Base-by-base conservation (phyloP, 83 land plant genomes). In the Diphasiastrum complanatum region DNA sequence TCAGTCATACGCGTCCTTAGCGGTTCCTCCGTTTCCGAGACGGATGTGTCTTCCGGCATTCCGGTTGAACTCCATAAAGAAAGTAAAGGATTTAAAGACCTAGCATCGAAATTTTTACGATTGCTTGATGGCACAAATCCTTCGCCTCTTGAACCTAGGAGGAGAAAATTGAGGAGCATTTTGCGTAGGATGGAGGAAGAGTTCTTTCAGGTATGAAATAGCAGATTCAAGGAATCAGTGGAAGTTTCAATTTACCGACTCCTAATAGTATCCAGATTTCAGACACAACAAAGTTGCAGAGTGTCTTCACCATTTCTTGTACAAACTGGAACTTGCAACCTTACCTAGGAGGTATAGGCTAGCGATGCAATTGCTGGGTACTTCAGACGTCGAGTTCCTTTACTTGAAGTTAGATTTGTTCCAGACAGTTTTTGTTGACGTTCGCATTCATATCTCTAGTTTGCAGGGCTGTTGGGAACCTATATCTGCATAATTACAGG, bases 401-500 rank as follows among this genome's bases (percentile, higher is more conserved):
- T 16, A 10, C 19, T 11, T 30, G 16, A 18, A 3, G 4, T 29
- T 14, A 33, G 29, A 8, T 5, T n/a, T 49, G 60, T 16, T 47
- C 6, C 12, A 20, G 35, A 18, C 50, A 25, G 5, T 3, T 50
- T 33, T 36, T 31, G 50, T 20, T 58, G 45, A 31, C 28, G 30
- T 54, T 56, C 38, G 18, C 79, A 93, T n/a, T n/a, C n/a, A n/a
- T n/a, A n/a, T n/a, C n/a, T n/a, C n/a, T n/a, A n/a, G 99, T 41
- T 73, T 64, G 76, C 79, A 18, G 63, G 78, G 4, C 79, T 83
- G n/a, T 1, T 93, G 28, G 89, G 89, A 37, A 82, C 84, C 64
- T 83, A 76, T 58, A 58, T 84, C 16, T 63, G 78, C 50, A 83
- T 86, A 2, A 82, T 89, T 81, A 79, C 85, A 77, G 77, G 81